Percentiles rank a stretch among this genome's conserved stretches.
Conservation (phyloP, 768 basidiomycete species). For the Dioszegia crocea region DNA sequence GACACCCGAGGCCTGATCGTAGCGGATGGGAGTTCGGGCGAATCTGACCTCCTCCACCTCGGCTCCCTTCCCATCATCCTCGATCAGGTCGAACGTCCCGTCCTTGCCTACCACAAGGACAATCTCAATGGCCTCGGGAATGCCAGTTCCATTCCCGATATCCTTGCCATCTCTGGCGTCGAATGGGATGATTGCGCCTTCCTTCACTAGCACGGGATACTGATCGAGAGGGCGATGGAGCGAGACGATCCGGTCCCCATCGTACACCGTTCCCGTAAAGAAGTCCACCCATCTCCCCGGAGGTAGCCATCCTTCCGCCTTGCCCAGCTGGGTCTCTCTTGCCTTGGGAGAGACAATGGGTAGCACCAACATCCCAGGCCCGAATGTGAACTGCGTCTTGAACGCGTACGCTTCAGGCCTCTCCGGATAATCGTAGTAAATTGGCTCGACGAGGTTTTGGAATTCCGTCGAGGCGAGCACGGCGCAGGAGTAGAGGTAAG, state of each 20-base stretch:
- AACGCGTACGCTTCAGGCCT: slow-evolving; percentile 15
- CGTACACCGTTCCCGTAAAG: slow-evolving; percentile 25
- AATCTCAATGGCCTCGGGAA: slow-evolving; percentile 15
- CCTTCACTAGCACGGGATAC: slow-evolving; percentile 18
- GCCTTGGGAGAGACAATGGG: slow-evolving; percentile 17
- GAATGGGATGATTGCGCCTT: slow-evolving; percentile 25
- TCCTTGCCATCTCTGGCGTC: slow-evolving; percentile 8
- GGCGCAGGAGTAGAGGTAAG: slow-evolving; percentile 23
- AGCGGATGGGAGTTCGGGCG: slow-evolving; percentile 2
- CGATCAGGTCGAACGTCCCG: slow-evolving; percentile 14
- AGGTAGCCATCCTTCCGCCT: slow-evolving; percentile 20
- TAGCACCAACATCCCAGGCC: slow-evolving; percentile 16
- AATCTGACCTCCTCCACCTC: slow-evolving; percentile 10
- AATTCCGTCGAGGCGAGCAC: slow-evolving; percentile 7
- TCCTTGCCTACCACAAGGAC: slow-evolving; percentile 13
- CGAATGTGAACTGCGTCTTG: slow-evolving; percentile 28
- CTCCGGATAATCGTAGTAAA: slow-evolving; percentile 27
- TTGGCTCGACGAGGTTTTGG: slow-evolving; percentile 19
- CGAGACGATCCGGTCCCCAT: slow-evolving; percentile 18
- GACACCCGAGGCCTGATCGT: not conserved
- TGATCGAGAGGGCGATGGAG: slow-evolving; percentile 21
- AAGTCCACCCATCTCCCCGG: slow-evolving; percentile 29
- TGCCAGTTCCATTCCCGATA: slow-evolving; percentile 7
- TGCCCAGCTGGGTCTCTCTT: slow-evolving; percentile 11
- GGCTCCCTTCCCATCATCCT: slow-evolving; percentile 17